These are phyloP conservation scores for Nothophaeocryptopus gaeumannii DNA, from an alignment of 2,329 filamentous ascomycete genomes.

Conservation along the genomic window DNA sequence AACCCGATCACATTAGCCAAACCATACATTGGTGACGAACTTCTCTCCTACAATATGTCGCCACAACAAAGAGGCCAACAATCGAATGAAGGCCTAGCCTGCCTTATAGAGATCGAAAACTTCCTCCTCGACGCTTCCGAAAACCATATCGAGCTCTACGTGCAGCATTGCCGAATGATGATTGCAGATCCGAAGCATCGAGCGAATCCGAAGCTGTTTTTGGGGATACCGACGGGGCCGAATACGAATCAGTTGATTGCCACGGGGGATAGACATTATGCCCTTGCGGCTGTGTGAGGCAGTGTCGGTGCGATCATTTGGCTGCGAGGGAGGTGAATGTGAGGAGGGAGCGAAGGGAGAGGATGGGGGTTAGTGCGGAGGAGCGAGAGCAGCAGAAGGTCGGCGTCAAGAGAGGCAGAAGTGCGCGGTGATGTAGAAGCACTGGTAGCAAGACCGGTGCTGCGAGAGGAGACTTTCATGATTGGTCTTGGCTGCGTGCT, in stretches of 20 bases:
- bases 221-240: slow-evolving; percentile 1
- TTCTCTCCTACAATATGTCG: neutral
- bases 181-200: neutral
- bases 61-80: too few relatives aligned
- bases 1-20: too few relatives aligned
- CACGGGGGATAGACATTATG: neutral
- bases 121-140: slow-evolving; percentile 1
- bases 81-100: neutral
- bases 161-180: neutral
- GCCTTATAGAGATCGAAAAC: neutral
- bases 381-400: too few relatives aligned
- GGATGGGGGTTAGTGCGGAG: neutral
- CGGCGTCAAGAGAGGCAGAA: too few relatives aligned
- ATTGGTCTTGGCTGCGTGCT: too few relatives aligned
- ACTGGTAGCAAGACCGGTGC: too few relatives aligned
- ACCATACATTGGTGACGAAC: neutral
- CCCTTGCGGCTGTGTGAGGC: slow-evolving; percentile 2
- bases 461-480: too few relatives aligned
- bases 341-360: neutral
- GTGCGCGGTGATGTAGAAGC: too few relatives aligned
- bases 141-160: slow-evolving; percentile 3
- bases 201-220: neutral
- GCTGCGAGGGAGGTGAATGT: neutral
- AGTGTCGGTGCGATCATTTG: slow-evolving; percentile 7
- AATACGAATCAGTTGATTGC: slow-evolving; percentile 7